Base-by-base conservation (phyloP, 2,329 filamentous ascomycete species). In the Fusarium sp. region DNA sequence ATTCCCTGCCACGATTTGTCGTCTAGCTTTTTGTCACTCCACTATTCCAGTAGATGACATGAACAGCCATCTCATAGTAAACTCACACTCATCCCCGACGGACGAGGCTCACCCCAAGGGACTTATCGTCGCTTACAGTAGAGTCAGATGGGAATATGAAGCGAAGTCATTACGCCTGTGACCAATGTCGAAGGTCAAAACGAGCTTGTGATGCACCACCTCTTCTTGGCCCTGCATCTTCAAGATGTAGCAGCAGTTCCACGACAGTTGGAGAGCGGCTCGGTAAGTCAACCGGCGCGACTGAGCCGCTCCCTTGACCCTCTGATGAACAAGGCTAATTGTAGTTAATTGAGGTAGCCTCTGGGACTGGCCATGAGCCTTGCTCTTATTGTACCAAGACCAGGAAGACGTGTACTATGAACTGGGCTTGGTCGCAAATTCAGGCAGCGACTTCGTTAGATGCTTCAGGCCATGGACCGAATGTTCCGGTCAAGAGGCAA, bases 301-400 rank as follows among this genome's bases (percentile, higher is more conserved):
- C 45, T 47, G 45, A 15, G 42, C 24, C 42, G 36, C 45, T 41
- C 39, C 36, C 10, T 42, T 22, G 39, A 32, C 7, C n/a, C 22
- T 26, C 17, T 15, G 1, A 44, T 26, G n/a, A 28, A 2, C 20
- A 28, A 30, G 32, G 32, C 59, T 73, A 56, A 73, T n/a, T 13
- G 1, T 12, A 20, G 2, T 24, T 4, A 17, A 45, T 3, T 17
- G 34, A 18, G 41, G 3, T 50, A 75, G 72, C 47, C 36, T 54
- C 61, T 24, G 68, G 52, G 4, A 38, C 28, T 15, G 39, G 36
- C 4, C 55, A 61, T 24, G 44, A 56, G n/a, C 58, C 78, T 66
- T 81, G 79, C 38, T 80, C 79, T 6, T 81, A 81, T 26, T 81
- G 79, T 32, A 52, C 62, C n/a, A 81, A 75, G 66, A 81, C 79